A percentile compares a stretch with the other conserved stretches of the same genome.
Evolutionary conservation across 176 grass and related monocot genomes (phyloP).

Genomic region (Zoysia japonica): DNA sequence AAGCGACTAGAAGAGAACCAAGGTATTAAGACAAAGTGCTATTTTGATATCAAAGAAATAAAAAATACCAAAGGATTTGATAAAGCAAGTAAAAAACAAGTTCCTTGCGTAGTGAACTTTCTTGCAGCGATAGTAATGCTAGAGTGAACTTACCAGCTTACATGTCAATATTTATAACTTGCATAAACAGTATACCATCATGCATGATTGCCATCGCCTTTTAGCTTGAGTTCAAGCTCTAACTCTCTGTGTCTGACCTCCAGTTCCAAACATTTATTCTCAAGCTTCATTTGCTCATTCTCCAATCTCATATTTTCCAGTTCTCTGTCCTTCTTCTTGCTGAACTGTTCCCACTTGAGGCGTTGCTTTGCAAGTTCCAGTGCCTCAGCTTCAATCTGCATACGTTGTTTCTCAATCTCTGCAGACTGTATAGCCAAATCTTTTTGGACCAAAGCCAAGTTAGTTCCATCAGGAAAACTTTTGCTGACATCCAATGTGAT

Average conservation of each 20-base stretch:
- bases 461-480: constrained; percentile 51
- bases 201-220: constrained; percentile 38
- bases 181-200: constrained; percentile 28
- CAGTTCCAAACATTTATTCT: constrained; percentile 56
- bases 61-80: constrained; percentile 9
- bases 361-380: constrained; percentile 53
- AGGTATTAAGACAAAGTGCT: constrained; percentile 3
- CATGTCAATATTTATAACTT: constrained; percentile 34
- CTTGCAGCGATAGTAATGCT: background rate
- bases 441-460: constrained; percentile 40
- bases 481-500: constrained; percentile 57
- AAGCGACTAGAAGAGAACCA: background rate
- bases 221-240: constrained; percentile 54
- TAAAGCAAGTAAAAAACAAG: background rate
- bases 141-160: constrained; percentile 46
- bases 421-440: constrained; percentile 35
- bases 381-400: constrained; percentile 55
- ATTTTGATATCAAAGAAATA: constrained; percentile 8
- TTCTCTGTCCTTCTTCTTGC: constrained; percentile 69
- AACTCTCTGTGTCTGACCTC: constrained; percentile 56
- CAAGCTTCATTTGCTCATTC: constrained; percentile 61
- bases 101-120: constrained; percentile 1
- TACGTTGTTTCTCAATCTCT: constrained; percentile 46
- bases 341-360: constrained; percentile 58
- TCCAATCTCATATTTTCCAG: constrained; percentile 59